Percentiles rank a stretch among this genome's conserved stretches.
Conservation (phyloP, 768 basidiomycete genomes). For the Mycena haematopus region DNA sequence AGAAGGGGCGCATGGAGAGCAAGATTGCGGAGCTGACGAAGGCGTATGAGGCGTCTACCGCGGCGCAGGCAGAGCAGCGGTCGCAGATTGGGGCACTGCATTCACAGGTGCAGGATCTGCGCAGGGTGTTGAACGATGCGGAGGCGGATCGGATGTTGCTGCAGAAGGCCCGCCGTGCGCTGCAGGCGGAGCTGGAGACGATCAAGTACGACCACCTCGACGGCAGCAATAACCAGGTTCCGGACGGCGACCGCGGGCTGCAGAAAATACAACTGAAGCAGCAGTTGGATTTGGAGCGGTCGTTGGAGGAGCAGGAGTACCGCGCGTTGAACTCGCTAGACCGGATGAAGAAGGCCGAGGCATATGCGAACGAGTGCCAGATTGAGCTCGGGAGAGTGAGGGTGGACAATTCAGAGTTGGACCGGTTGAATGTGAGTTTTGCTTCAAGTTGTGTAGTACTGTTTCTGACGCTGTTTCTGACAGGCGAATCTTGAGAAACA, state of each 20-base stretch:
- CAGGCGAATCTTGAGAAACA: constrained; percentile 87
- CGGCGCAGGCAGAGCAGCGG: constrained; percentile 81
- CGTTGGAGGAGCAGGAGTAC: constrained; percentile 80
- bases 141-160: constrained; percentile 81
- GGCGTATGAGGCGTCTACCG: constrained; percentile 75
- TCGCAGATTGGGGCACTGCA: constrained; percentile 83
- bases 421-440: constrained; percentile 70
- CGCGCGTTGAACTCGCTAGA: constrained; percentile 74
- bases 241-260: constrained; percentile 69
- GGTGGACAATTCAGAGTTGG: constrained; percentile 83
- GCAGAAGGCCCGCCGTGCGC: constrained; percentile 80
- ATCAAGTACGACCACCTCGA: constrained; percentile 82
- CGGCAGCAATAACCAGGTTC: constrained; percentile 66
- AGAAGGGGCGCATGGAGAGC: constrained; percentile 85
- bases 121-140: constrained; percentile 82
- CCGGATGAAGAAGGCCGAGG: constrained; percentile 83
- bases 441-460: not conserved
- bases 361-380: constrained; percentile 76
- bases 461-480: constrained; percentile 1
- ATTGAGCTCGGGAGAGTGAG: constrained; percentile 76
- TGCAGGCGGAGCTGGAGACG: constrained; percentile 81
- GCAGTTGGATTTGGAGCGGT: constrained; percentile 82
- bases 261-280: constrained; percentile 80
- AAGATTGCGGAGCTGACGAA: constrained; percentile 79
- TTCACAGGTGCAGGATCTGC: constrained; percentile 85